phyloP scores from a whole-genome alignment of 1,284 basidiomycete species.

The Ganoderma lucidum region DNA sequence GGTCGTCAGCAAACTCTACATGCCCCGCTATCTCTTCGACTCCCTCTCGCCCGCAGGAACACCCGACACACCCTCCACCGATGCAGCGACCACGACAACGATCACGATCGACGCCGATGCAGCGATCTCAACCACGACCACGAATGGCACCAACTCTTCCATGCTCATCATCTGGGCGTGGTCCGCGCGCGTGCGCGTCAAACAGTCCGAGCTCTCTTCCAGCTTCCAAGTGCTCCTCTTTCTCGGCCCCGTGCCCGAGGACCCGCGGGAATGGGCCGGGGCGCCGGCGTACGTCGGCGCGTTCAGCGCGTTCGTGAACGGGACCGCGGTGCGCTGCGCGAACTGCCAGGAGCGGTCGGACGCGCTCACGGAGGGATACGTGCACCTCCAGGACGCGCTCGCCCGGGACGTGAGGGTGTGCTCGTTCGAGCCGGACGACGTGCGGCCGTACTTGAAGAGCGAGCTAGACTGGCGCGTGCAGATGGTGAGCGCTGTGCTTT shows the following conservation, averaged over 20 bases:
- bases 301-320: slow-evolving; percentile 49
- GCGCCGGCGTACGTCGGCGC: slow-evolving; percentile 46
- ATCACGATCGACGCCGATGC: neutral
- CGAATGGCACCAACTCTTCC: neutral
- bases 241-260: slow-evolving; percentile 47
- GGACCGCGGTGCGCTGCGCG: slow-evolving; percentile 25
- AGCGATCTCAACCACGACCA: neutral
- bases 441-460: slow-evolving; percentile 48
- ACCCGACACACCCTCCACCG: neutral
- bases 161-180: slow-evolving; percentile 41
- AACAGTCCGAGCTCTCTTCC: slow-evolving; percentile 49
- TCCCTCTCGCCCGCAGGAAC: neutral
- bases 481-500: slow-evolving; percentile 13
- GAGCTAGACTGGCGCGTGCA: slow-evolving; percentile 50
- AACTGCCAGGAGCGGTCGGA: slow-evolving; percentile 31
- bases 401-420: slow-evolving; percentile 36
- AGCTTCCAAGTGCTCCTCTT: slow-evolving; percentile 52
- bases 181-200: slow-evolving; percentile 48
- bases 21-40: neutral
- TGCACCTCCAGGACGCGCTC: slow-evolving; percentile 50
- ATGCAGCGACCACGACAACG: neutral
- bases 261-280: slow-evolving; percentile 44
- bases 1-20: slow-evolving; percentile 38
- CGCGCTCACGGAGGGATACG: slow-evolving; percentile 60
- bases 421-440: slow-evolving; percentile 44